These are phyloP conservation scores for Collybia sordida DNA, from an alignment of 768 basidiomycete species.

Conservation along the genomic window DNA sequence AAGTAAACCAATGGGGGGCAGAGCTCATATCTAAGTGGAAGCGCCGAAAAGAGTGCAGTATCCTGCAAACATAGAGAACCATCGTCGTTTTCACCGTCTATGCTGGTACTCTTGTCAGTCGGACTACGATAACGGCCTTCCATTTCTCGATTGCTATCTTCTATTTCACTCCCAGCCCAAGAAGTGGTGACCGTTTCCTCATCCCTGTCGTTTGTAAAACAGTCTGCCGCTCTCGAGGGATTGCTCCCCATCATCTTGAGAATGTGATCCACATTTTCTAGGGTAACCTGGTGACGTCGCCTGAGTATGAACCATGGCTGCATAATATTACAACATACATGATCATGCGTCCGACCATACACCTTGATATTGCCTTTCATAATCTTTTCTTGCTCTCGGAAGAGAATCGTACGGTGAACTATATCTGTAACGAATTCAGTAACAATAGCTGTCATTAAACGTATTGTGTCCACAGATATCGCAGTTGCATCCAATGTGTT, in stretches of 20 bases:
- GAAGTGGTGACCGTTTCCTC: constrained; percentile 2
- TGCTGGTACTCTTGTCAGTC: background rate
- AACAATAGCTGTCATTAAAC: constrained; percentile 41
- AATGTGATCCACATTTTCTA: constrained; percentile 46
- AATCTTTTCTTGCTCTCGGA: constrained; percentile 56
- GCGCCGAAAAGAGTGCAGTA: constrained; percentile 8
- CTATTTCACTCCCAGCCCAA: background rate
- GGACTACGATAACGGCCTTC: background rate
- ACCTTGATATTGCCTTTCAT: constrained; percentile 60
- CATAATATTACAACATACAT: constrained; percentile 24
- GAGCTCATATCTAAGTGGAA: constrained; percentile 21
- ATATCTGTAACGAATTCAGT: constrained; percentile 52
- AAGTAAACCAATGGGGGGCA: constrained; percentile 20
- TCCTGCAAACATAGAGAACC: constrained; percentile 6
- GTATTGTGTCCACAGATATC: constrained; percentile 52
- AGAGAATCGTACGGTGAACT: constrained; percentile 49
- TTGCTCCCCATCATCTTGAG: constrained; percentile 45
- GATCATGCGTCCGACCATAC: constrained; percentile 52
- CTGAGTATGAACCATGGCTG: background rate
- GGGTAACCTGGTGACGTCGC: constrained; percentile 35
- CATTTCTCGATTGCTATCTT: constrained; percentile 6
- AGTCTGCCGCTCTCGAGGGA: constrained; percentile 33
- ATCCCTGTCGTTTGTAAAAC: constrained; percentile 36
- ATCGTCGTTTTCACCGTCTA: constrained; percentile 12
- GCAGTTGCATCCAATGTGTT: constrained; percentile 19